Percentiles rank a stretch among this genome's conserved stretches.
Conservation (phyloP, 306 rosid species). For the Cicer yamashitae region DNA sequence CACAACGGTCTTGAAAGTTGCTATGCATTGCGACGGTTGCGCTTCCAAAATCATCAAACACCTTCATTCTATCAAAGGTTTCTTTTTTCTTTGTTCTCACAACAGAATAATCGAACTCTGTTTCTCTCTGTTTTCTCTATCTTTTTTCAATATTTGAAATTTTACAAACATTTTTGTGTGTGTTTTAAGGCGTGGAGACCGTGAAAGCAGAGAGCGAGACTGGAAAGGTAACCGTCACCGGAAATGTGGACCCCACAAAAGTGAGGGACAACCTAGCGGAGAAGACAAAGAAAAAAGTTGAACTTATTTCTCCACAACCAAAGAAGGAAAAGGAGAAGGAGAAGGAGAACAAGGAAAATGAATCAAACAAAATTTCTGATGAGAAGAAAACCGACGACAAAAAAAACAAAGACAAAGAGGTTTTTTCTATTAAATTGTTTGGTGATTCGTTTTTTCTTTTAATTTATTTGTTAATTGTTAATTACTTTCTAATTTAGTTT, state of each 20-base stretch:
- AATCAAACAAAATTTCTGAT: constrained; percentile 45
- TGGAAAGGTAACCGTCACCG: constrained; percentile 72
- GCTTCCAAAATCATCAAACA: constrained; percentile 55
- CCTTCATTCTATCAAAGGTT: constrained; percentile 58
- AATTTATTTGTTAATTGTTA: not conserved
- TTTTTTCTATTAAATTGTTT: not conserved
- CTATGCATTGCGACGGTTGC: constrained; percentile 86
- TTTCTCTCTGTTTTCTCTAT: not conserved
- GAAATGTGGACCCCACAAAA: constrained; percentile 70
- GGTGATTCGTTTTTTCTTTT: not conserved
- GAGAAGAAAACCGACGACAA: constrained; percentile 48
- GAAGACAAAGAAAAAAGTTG: constrained; percentile 85
- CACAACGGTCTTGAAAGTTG: constrained; percentile 57
- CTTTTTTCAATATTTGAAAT: not conserved
- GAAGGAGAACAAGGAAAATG: constrained; percentile 48
- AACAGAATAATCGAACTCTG: no score
- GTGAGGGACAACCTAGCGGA: constrained; percentile 60
- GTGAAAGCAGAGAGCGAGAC: constrained; percentile 62
- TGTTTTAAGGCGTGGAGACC: constrained; percentile 62
- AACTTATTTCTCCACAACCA: constrained; percentile 72
- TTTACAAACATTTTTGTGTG: constrained; percentile 3
- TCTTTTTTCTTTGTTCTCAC: not conserved
- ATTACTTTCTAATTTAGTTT: not conserved
- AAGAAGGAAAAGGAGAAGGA: constrained; percentile 64
- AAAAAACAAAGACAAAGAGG: constrained; percentile 75